Evolutionary conservation across 768 basidiomycete species (phyloP).

Genomic region (Agaricus bisporus): DNA sequence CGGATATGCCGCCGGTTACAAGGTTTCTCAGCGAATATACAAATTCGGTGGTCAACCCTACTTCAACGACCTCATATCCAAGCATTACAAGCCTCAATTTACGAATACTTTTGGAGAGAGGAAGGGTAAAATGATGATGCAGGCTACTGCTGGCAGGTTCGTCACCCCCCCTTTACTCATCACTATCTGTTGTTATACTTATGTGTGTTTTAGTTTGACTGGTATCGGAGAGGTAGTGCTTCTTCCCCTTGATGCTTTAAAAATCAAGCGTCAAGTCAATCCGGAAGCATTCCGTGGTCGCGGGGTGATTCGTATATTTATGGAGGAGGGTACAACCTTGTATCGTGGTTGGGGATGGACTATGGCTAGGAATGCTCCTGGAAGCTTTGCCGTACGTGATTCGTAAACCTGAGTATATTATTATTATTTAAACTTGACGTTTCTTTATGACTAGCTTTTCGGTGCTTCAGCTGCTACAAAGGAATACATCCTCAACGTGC

Average conservation of each 20-base stretch:
- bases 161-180: not conserved
- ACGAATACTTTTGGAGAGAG: conserved; percentile 86
- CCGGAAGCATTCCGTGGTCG: conserved; percentile 97
- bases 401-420: too few relatives aligned
- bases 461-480: conserved; percentile 94
- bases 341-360: conserved; percentile 99
- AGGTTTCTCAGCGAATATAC: conserved; percentile 88
- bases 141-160: conserved; percentile 90
- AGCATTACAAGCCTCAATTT: conserved; percentile 77
- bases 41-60: conserved; percentile 99
- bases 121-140: conserved; percentile 93
- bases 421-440: not conserved
- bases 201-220: conserved; percentile 42
- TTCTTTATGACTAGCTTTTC: conserved; percentile 63
- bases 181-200: conserved; percentile 4
- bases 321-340: conserved; percentile 86
- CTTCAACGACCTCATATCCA: conserved; percentile 88
- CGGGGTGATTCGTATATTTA: conserved; percentile 81
- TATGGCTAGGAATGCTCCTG: conserved; percentile 95
- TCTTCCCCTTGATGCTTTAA: conserved; percentile 93
- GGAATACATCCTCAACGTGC: conserved; percentile 83
- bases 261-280: conserved; percentile 98
- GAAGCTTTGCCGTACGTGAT: conserved; percentile 79
- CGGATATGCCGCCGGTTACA: conserved; percentile 98
- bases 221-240: conserved; percentile 97